phyloP scores from a whole-genome alignment of 2,329 filamentous ascomycete species.

The Tolypocladium paradoxum region DNA sequence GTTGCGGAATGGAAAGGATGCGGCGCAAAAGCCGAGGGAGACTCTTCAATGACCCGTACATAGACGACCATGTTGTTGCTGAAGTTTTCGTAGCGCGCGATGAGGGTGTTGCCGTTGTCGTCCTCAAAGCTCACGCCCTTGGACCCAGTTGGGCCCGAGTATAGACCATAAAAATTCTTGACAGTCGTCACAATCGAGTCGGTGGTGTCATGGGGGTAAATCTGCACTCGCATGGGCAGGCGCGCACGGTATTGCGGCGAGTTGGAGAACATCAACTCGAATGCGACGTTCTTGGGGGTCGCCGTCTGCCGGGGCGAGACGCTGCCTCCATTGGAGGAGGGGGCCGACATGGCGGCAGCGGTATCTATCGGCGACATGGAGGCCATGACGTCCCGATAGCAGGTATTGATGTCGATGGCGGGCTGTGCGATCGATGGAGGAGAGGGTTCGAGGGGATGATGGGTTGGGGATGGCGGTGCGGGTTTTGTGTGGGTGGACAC shows the following conservation, averaged over 20 bases:
- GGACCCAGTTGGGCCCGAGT: constrained; percentile 58
- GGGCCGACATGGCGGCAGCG: constrained; percentile 18
- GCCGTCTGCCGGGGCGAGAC: constrained; percentile 35
- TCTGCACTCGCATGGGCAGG: constrained; percentile 77
- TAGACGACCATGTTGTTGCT: constrained; percentile 85
- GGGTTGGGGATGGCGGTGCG: constrained; percentile 16
- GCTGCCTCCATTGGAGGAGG: constrained; percentile 30
- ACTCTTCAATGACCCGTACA: constrained; percentile 68
- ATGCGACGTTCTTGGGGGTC: constrained; percentile 64
- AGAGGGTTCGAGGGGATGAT: constrained; percentile 4
- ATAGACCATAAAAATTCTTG: constrained; percentile 97
- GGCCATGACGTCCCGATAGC: constrained; percentile 24
- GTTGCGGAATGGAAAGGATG: constrained; percentile 41
- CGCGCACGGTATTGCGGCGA: constrained; percentile 60
- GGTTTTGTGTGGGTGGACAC: constrained; percentile 21
- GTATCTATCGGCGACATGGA: constrained; percentile 34
- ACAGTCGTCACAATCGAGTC: constrained; percentile 97
- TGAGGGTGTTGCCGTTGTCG: constrained; percentile 76
- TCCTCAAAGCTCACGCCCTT: constrained; percentile 94
- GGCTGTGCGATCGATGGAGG: constrained; percentile 10
- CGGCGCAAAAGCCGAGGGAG: constrained; percentile 32
- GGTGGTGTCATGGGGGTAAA: constrained; percentile 90
- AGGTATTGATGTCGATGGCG: constrained; percentile 11
- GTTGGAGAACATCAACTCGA: constrained; percentile 62
- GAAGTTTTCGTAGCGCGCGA: constrained; percentile 94